A percentile compares a stretch with the other conserved stretches of the same genome.
phyloP scores from a whole-genome alignment of 2,329 filamentous ascomycete genomes.

The Cordyceps farinosa region DNA sequence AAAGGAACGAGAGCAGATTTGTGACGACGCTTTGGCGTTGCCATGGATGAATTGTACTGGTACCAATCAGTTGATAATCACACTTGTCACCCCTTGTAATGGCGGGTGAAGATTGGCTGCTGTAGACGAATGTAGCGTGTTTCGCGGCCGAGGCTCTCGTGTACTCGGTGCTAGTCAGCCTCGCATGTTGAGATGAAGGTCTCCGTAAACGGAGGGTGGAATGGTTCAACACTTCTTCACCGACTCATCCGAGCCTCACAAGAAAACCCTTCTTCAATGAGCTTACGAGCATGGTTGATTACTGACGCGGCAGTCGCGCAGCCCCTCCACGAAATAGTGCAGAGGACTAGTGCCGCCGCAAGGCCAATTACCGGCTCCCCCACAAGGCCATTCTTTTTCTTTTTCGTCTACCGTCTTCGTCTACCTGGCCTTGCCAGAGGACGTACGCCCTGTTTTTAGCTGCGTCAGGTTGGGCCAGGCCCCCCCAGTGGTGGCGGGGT shows the following conservation, averaged over 20 bases:
- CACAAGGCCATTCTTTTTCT: not conserved
- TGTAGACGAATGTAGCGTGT: not conserved
- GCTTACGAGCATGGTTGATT: not conserved
- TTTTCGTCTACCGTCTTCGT: not conserved
- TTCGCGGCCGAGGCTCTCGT: not conserved
- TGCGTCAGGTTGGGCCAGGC: constrained; percentile 3
- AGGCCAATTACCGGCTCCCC: constrained; percentile 6
- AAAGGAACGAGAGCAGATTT: not conserved
- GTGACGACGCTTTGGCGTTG: not conserved
- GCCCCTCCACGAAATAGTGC: not conserved
- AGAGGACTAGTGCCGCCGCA: not conserved
- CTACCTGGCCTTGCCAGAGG: not conserved
- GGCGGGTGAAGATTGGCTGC: not conserved
- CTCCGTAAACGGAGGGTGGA: not conserved
- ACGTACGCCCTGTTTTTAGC: not conserved
- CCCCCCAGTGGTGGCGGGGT: not conserved
- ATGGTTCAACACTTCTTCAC: not conserved
- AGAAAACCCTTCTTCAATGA: not conserved
- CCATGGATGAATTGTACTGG: not conserved
- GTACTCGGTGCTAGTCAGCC: not conserved
- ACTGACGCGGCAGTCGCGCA: not conserved
- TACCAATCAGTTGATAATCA: too few species aligned
- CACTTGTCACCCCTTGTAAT: not conserved
- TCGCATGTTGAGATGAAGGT: not conserved
- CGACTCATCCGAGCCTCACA: not conserved